Conservation (phyloP, 176 grass and related monocot species). For the Carex littledalei region DNA sequence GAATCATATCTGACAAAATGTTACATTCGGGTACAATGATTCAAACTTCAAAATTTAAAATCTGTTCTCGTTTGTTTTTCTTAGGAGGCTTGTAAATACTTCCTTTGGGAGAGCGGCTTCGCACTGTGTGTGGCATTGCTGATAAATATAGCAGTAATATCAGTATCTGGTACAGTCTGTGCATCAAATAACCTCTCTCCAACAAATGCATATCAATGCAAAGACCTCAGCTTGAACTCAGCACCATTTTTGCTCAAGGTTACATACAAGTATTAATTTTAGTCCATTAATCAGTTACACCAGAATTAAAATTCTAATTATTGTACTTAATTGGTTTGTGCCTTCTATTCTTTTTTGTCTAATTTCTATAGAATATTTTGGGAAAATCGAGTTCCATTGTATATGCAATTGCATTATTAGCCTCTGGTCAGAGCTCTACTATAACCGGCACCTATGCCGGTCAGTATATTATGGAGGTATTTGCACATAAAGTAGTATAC, state of each 20-base stretch:
- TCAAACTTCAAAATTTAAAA: neutral
- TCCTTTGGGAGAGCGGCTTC: slow-evolving; percentile 59
- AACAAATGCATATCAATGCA: slow-evolving; percentile 29
- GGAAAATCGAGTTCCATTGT: slow-evolving; percentile 54
- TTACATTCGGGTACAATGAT: neutral
- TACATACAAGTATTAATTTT: neutral
- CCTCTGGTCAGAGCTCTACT: slow-evolving; percentile 73
- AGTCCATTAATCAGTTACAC: neutral
- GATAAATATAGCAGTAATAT: slow-evolving; percentile 67
- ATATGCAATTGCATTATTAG: slow-evolving; percentile 63
- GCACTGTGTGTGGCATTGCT: slow-evolving; percentile 59
- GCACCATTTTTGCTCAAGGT: slow-evolving; percentile 67
- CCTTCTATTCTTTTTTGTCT: neutral
- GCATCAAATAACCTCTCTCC: slow-evolving; percentile 27
- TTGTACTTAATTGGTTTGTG: neutral
- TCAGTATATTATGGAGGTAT: slow-evolving; percentile 83
- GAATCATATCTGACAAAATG: neutral
- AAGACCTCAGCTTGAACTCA: slow-evolving; percentile 38
- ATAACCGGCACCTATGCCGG: slow-evolving; percentile 60
- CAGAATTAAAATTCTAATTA: neutral
- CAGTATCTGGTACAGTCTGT: slow-evolving; percentile 50
- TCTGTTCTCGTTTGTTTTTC: neutral
- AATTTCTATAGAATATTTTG: slow-evolving; percentile 49
- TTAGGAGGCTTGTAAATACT: slow-evolving; percentile 58
- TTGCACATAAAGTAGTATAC: neutral